These are phyloP conservation scores for Ogataea degrootiae DNA, from an alignment of 805 yeast species.

Conservation along the genomic window DNA sequence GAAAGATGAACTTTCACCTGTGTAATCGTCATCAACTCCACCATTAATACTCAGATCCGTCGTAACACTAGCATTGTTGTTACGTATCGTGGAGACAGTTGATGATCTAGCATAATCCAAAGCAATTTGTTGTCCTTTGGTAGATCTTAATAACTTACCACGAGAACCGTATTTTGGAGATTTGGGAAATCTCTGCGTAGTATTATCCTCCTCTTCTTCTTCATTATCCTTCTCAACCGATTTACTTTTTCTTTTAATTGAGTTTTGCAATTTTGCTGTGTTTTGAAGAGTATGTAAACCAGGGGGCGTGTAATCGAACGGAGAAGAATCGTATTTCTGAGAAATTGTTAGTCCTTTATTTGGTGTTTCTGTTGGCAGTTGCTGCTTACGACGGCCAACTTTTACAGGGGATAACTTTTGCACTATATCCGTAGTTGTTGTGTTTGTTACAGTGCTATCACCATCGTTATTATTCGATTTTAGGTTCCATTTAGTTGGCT, in stretches of 20 bases:
- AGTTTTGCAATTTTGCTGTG: neutral
- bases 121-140: conserved; percentile 22
- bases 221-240: neutral
- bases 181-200: conserved; percentile 37
- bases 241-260: neutral
- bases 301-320: conserved; percentile 2
- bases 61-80: neutral
- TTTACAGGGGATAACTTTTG: neutral
- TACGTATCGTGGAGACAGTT: neutral
- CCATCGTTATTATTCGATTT: neutral
- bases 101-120: conserved; percentile 22
- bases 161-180: conserved; percentile 43
- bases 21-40: neutral
- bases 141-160: conserved; percentile 29
- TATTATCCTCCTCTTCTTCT: conserved; percentile 12
- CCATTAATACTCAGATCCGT: no score
- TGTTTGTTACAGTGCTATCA: neutral
- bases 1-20: neutral
- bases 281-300: neutral
- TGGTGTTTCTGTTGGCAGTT: neutral
- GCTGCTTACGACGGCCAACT: neutral
- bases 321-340: conserved; percentile 29
- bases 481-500: neutral
- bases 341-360: conserved; percentile 11
- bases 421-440: conserved; percentile 1